These are phyloP conservation scores for Citrus hindsii DNA, from an alignment of 345 rosid species.

Conservation along the genomic window DNA sequence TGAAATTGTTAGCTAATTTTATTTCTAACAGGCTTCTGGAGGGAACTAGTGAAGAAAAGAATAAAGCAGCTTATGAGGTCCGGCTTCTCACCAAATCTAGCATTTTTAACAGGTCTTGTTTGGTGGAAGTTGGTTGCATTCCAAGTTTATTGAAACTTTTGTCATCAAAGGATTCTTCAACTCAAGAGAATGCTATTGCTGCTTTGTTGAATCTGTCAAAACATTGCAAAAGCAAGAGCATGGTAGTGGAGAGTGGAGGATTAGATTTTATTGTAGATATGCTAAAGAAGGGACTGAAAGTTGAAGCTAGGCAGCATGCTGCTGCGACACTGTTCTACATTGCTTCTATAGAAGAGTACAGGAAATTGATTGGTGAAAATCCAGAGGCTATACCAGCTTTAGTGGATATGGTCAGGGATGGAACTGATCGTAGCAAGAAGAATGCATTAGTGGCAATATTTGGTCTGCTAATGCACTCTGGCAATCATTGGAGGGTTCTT, in stretches of 20 bases:
- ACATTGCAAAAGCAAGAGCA: constrained; percentile 46
- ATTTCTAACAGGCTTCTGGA: constrained; percentile 39
- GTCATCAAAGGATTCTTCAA: constrained; percentile 28
- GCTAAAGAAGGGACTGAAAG: constrained; percentile 39
- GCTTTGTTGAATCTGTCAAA: constrained; percentile 68
- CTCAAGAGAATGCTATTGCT: constrained; percentile 70
- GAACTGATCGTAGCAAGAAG: constrained; percentile 45
- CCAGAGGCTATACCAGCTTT: constrained; percentile 53
- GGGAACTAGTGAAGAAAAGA: constrained; percentile 37
- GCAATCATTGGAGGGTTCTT: constrained; percentile 56
- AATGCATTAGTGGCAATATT: constrained; percentile 69
- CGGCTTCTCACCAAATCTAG: constrained; percentile 62
- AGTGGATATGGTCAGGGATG: constrained; percentile 44
- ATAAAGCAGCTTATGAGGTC: constrained; percentile 58
- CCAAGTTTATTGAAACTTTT: constrained; percentile 42
- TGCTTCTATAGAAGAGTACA: constrained; percentile 57
- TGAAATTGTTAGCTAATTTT: constrained; percentile 42
- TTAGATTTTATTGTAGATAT: constrained; percentile 42
- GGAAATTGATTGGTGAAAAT: constrained; percentile 61
- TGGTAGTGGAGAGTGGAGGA: constrained; percentile 52
- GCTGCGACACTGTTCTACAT: constrained; percentile 70
- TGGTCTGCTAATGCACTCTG: constrained; percentile 50
- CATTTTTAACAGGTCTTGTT: constrained; percentile 64
- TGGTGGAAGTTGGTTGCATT: constrained; percentile 58
- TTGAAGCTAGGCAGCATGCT: constrained; percentile 65